These are phyloP conservation scores for Aspergillus japonicus DNA, from an alignment of 2,329 filamentous ascomycete species.

Conservation along the genomic window DNA sequence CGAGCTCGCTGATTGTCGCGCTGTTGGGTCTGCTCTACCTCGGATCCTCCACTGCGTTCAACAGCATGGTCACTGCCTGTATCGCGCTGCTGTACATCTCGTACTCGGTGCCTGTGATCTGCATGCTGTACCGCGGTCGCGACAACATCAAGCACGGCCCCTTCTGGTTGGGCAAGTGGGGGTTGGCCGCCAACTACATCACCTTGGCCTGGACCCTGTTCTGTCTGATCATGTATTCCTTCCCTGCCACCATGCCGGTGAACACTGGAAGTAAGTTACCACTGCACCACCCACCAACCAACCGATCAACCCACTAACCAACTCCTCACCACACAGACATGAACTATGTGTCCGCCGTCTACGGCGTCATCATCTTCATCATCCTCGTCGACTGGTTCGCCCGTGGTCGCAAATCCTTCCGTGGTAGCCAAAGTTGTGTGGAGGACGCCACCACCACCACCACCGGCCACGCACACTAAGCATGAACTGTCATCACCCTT, in stretches of 20 bases:
- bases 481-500: no score
- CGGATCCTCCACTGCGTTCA: conserved; percentile 44
- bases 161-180: conserved; percentile 50
- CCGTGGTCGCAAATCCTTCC: conserved; percentile 32
- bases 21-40: conserved; percentile 50
- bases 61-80: conserved; percentile 47
- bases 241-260: conserved; percentile 38
- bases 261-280: conserved; percentile 34
- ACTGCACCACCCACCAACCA: background rate
- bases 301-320: background rate
- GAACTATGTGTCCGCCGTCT: conserved; percentile 45
- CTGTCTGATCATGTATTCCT: conserved; percentile 37
- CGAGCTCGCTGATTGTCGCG: conserved; percentile 48
- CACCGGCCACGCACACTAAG: background rate
- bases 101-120: conserved; percentile 49
- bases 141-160: conserved; percentile 47
- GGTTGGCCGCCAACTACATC: conserved; percentile 45
- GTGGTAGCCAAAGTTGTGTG: conserved; percentile 17
- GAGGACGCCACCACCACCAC: background rate
- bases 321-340: conserved; percentile 28
- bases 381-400: conserved; percentile 38
- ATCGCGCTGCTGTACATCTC: conserved; percentile 50
- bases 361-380: conserved; percentile 33
- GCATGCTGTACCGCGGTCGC: conserved; percentile 47
- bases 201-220: conserved; percentile 49